Evolutionary conservation across 768 basidiomycete genomes (phyloP).

Genomic region (Wakefieldia striispora): DNA sequence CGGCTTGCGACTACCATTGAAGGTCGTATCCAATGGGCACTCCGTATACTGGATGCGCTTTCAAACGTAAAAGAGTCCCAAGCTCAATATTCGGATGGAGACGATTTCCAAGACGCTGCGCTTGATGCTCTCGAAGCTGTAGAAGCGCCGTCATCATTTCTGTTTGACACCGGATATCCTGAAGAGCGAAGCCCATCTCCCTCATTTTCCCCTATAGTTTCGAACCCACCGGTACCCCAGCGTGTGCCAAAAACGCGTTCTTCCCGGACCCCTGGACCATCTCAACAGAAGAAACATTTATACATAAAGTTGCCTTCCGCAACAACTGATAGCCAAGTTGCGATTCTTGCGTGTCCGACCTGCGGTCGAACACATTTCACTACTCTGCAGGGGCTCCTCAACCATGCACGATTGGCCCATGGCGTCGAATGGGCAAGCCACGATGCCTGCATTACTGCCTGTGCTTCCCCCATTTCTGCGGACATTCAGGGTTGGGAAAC

Average conservation of each 20-base stretch:
- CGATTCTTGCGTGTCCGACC: constrained; percentile 40
- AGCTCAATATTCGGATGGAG: constrained; percentile 20
- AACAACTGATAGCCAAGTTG: constrained; percentile 29
- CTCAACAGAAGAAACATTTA: constrained; percentile 36
- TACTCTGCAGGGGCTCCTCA: constrained; percentile 50
- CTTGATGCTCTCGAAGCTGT: constrained; percentile 41
- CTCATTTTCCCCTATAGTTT: constrained; percentile 16
- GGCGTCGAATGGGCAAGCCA: constrained; percentile 48
- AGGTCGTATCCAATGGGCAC: constrained; percentile 47
- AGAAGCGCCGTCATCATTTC: constrained; percentile 37
- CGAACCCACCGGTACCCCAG: constrained; percentile 12
- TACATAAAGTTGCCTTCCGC: constrained; percentile 38
- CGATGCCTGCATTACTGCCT: constrained; percentile 49
- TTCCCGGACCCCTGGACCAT: constrained; percentile 25
- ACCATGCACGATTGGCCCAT: constrained; percentile 51
- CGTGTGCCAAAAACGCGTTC: constrained; percentile 27
- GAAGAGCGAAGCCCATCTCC: constrained; percentile 26
- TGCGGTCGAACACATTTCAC: constrained; percentile 48
- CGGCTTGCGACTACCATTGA: constrained; percentile 41
- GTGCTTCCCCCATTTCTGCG: constrained; percentile 36
- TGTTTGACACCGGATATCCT: constrained; percentile 29
- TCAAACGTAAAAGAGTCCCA: constrained; percentile 15
- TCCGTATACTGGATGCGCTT: constrained; percentile 38
- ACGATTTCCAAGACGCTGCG: constrained; percentile 40
- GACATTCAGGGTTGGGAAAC: constrained; percentile 35